A percentile compares a stretch with the other conserved stretches of the same genome.
phyloP scores from a whole-genome alignment of 2,329 filamentous ascomycete genomes.

The Aspergillus sp. region DNA sequence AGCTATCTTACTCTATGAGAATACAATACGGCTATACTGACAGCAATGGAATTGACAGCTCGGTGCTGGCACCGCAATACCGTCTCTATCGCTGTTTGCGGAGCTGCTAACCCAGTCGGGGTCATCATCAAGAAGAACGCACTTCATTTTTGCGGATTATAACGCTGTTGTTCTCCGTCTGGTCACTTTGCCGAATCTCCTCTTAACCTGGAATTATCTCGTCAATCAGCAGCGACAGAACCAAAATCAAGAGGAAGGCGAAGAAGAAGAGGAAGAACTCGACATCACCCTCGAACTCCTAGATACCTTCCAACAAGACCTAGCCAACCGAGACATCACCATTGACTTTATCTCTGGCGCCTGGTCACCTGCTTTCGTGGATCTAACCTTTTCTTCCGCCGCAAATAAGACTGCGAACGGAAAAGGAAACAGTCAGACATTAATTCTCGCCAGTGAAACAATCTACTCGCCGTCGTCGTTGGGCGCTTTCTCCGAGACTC shows the following conservation, averaged over 20 bases:
- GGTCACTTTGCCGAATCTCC: conserved; percentile 53
- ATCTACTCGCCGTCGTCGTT: conserved; percentile 54
- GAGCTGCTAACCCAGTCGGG: conserved; percentile 36
- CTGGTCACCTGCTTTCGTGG: conserved; percentile 44
- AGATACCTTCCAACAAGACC: conserved; percentile 36
- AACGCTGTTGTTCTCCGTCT: conserved; percentile 53
- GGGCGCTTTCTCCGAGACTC: conserved; percentile 46
- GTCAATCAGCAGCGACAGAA: conserved; percentile 7
- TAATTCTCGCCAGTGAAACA: conserved; percentile 56
- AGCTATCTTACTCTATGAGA: too few species aligned
- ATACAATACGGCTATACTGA: too few species aligned
- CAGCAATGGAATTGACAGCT: conserved; percentile 30
- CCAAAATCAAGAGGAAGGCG: conserved; percentile 2
- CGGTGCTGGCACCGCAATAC: conserved; percentile 57
- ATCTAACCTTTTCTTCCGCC: conserved; percentile 32
- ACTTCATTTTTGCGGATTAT: conserved; percentile 55
- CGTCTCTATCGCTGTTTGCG: conserved; percentile 48
- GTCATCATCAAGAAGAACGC: conserved; percentile 20
- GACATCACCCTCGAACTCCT: conserved; percentile 45
- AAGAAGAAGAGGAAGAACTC: conserved; percentile 29
- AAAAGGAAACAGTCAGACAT: conserved; percentile 27
- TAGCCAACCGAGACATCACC: conserved; percentile 37
- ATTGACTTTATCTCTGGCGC: conserved; percentile 52
- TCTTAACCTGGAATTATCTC: conserved; percentile 46
- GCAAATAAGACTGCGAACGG: conserved; percentile 15